Evolutionary conservation across 441 rosid genomes (phyloP).

Genomic region (Croton laevigatus): DNA sequence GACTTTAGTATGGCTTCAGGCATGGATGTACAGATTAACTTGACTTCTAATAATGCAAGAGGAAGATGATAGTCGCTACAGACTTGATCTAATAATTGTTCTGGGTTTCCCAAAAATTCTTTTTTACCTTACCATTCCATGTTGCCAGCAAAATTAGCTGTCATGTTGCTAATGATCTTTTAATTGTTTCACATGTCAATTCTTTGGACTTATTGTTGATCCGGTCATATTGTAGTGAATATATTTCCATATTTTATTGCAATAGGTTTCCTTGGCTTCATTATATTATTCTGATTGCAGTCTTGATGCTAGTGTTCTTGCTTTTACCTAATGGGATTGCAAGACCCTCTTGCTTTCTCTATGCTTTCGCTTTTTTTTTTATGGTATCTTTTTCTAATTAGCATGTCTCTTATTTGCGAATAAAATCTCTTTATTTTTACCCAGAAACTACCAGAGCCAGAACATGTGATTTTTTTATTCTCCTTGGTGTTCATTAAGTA

Average conservation of each 20-base stretch:
- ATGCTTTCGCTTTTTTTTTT: neutral
- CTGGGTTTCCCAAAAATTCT: neutral
- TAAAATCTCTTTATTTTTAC: neutral
- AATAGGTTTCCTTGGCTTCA: neutral
- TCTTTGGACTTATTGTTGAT: neutral
- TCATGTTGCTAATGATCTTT: neutral
- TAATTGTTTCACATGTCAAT: neutral
- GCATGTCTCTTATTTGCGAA: no score
- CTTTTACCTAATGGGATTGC: neutral
- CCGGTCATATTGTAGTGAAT: neutral
- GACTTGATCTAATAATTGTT: neutral
- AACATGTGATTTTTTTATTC: neutral
- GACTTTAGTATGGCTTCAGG: neutral
- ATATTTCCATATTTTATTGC: neutral
- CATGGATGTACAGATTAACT: neutral
- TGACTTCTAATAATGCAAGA: neutral
- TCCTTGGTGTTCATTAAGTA: neutral
- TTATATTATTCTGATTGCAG: neutral
- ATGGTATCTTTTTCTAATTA: neutral
- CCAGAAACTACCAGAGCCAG: neutral
- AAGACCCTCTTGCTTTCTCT: neutral
- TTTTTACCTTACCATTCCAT: neutral
- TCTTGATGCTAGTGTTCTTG: neutral
- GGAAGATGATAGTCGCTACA: neutral
- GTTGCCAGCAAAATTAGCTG: neutral